Evolutionary conservation across 768 basidiomycete genomes (phyloP).

Genomic region (Boletus rufocinnamomeus): DNA sequence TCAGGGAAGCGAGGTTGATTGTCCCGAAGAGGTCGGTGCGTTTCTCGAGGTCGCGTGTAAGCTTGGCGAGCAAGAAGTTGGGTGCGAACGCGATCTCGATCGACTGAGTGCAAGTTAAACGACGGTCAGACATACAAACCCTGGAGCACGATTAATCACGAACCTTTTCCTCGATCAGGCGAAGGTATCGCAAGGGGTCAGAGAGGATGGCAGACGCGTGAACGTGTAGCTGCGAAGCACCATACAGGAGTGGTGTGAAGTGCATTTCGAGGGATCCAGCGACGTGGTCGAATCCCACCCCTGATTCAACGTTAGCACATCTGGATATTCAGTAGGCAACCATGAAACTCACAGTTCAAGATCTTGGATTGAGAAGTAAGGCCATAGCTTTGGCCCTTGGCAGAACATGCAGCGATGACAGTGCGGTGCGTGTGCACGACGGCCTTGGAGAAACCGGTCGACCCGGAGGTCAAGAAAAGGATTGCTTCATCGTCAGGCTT

Average conservation of each 20-base stretch:
- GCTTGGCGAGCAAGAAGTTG: slow-evolving; percentile 45
- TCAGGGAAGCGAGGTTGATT: slow-evolving; percentile 38
- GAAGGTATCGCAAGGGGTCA: slow-evolving; percentile 26
- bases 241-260: slow-evolving; percentile 38
- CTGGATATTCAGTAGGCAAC: neutral
- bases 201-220: slow-evolving; percentile 28
- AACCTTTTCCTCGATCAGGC: slow-evolving; percentile 40
- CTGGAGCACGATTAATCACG: slow-evolving; percentile 16
- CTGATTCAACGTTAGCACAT: slow-evolving; percentile 17
- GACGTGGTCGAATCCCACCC: slow-evolving; percentile 50
- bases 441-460: slow-evolving; percentile 47
- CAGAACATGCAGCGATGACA: slow-evolving; percentile 35
- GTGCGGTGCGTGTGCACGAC: slow-evolving; percentile 43
- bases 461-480: slow-evolving; percentile 44
- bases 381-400: slow-evolving; percentile 38
- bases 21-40: slow-evolving; percentile 26
- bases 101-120: slow-evolving; percentile 19
- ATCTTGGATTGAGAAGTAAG: slow-evolving; percentile 38
- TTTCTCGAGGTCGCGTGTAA: slow-evolving; percentile 36
- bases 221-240: slow-evolving; percentile 28
- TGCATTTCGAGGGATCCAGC: slow-evolving; percentile 47
- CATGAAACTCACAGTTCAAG: slow-evolving; percentile 39
- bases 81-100: slow-evolving; percentile 39
- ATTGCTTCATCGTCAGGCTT: slow-evolving; percentile 35
- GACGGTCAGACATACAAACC: neutral